These are phyloP conservation scores for Biscogniauxia marginata DNA, from an alignment of 2,329 filamentous ascomycete genomes.

Conservation along the genomic window DNA sequence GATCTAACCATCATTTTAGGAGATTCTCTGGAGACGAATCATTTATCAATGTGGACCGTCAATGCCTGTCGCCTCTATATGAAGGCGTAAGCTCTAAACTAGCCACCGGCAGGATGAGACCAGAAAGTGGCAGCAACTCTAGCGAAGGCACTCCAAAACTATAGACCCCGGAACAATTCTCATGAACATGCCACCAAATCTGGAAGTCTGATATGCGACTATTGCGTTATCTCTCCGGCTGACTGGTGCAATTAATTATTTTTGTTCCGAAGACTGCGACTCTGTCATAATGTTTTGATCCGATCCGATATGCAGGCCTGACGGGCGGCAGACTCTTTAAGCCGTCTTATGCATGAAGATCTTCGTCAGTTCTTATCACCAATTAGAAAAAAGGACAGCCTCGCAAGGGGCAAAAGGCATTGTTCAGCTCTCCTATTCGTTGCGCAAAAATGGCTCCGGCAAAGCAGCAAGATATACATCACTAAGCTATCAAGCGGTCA, in stretches of 20 bases:
- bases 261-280: neutral
- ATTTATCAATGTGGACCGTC: constrained; percentile 29
- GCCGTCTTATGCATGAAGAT: neutral
- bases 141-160: neutral
- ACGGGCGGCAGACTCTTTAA: neutral
- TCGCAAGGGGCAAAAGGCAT: neutral
- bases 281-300: neutral
- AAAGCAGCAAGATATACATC: neutral
- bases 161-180: neutral
- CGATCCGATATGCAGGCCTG: neutral
- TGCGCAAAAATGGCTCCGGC: neutral
- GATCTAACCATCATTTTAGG: constrained; percentile 27
- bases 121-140: neutral
- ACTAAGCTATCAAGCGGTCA: neutral
- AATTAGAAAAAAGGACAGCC: neutral
- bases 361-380: neutral
- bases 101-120: neutral
- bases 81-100: constrained; percentile 27
- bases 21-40: constrained; percentile 42
- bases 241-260: neutral
- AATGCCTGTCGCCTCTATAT: constrained; percentile 22
- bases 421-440: neutral
- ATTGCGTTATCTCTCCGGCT: neutral
- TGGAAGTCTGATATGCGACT: neutral
- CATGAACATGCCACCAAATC: neutral